A percentile compares a stretch with the other conserved stretches of the same genome.
Conservation (phyloP, 164 flowering plant genomes). For the Tetracentron sinense region DNA sequence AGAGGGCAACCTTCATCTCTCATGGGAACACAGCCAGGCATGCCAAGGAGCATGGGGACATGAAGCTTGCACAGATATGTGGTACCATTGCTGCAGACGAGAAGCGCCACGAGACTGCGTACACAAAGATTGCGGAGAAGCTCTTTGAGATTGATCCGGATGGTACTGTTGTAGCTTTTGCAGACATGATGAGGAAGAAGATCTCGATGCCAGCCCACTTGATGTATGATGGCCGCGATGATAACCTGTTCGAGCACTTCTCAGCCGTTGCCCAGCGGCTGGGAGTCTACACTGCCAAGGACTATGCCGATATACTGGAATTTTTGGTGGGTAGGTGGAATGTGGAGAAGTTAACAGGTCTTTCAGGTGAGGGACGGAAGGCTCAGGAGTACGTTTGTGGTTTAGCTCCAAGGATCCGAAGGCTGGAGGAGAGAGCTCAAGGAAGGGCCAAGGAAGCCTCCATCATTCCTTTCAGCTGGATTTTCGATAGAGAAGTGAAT, state of each 20-base stretch:
- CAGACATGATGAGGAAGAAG: slow-evolving; percentile 65
- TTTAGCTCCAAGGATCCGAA: slow-evolving; percentile 45
- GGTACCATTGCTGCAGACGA: slow-evolving; percentile 78
- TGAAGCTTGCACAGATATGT: slow-evolving; percentile 66
- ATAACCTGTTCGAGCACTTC: slow-evolving; percentile 49
- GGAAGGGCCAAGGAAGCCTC: slow-evolving; percentile 37
- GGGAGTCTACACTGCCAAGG: slow-evolving; percentile 58
- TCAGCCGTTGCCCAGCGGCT: slow-evolving; percentile 68
- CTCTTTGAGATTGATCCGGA: slow-evolving; percentile 70
- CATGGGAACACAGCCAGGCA: slow-evolving; percentile 72
- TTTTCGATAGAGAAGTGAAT: slow-evolving; percentile 45
- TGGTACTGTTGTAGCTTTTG: slow-evolving; percentile 50
- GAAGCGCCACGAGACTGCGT: slow-evolving; percentile 72
- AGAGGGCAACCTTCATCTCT: slow-evolving; percentile 70
- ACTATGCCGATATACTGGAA: slow-evolving; percentile 67
- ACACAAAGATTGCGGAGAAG: slow-evolving; percentile 62
- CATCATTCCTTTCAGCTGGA: slow-evolving; percentile 60
- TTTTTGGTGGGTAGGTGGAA: slow-evolving; percentile 69
- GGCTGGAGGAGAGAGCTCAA: slow-evolving; percentile 48
- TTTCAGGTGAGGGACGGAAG: slow-evolving; percentile 53
- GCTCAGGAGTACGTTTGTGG: slow-evolving; percentile 70
- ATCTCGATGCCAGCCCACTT: slow-evolving; percentile 60
- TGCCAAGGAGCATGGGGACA: slow-evolving; percentile 64
- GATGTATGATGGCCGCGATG: slow-evolving; percentile 55
- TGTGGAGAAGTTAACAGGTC: slow-evolving; percentile 51